Conservation (phyloP, 257 asterid genomes). For the Salvia miltiorrhiza region DNA sequence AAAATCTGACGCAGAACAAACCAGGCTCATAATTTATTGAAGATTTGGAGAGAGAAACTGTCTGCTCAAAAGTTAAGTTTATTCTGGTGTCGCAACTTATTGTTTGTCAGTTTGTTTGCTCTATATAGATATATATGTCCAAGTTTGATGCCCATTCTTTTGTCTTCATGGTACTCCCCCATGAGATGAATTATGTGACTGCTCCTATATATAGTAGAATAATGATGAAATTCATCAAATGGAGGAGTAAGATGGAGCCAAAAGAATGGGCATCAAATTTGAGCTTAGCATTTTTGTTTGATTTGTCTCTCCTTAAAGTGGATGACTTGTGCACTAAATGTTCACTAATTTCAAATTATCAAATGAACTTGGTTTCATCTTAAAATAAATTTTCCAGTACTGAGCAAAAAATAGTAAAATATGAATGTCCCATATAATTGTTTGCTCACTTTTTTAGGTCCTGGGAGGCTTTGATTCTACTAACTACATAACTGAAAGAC, state of each 20-base stretch:
- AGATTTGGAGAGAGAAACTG: no score
- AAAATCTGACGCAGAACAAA: no score
- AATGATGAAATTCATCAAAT: neutral
- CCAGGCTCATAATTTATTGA: no score
- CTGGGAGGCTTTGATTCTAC: constrained; percentile 84
- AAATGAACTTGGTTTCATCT: neutral
- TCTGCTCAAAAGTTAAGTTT: no score
- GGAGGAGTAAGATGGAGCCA: neutral
- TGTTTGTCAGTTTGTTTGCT: no score
- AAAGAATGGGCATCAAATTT: neutral
- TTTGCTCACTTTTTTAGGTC: constrained; percentile 48
- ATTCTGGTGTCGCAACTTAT: no score
- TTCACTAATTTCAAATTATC: neutral
- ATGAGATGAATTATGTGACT: no score
- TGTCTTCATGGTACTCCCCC: no score
- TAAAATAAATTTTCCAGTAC: neutral
- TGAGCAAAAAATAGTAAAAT: neutral
- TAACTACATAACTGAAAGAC: constrained; percentile 76
- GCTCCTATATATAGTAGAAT: no score
- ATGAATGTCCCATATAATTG: neutral
- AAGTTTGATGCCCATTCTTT: no score
- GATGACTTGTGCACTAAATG: neutral
- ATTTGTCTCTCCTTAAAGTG: neutral
- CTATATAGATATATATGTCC: no score
- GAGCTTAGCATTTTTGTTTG: neutral